Evolutionary conservation across 371 early-diverging fungal genomes (phyloP).

Genomic region (Mortierella sp.): DNA sequence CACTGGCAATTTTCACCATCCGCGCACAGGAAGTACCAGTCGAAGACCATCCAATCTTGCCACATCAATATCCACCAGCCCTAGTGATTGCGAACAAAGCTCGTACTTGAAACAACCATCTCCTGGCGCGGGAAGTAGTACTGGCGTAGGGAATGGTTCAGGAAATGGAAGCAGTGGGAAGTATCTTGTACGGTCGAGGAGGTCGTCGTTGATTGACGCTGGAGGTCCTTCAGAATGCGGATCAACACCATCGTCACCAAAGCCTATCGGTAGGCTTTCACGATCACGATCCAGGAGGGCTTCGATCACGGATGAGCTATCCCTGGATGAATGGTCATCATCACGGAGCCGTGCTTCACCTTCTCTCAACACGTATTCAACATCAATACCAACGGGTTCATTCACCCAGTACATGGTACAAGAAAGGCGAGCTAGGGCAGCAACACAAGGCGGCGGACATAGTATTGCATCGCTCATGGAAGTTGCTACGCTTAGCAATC

Average conservation of each 20-base stretch:
- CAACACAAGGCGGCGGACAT: constrained; percentile 41
- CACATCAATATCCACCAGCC: constrained; percentile 44
- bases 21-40: constrained; percentile 18
- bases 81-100: constrained; percentile 50
- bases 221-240: constrained; percentile 41
- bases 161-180: constrained; percentile 45
- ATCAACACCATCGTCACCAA: constrained; percentile 49
- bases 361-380: constrained; percentile 53
- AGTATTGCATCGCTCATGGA: constrained; percentile 53
- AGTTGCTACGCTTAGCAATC: constrained; percentile 38
- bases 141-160: constrained; percentile 1
- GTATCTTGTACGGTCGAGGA: constrained; percentile 44
- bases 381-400: constrained; percentile 52
- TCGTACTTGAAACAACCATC: constrained; percentile 23
- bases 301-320: constrained; percentile 48
- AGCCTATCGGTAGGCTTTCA: constrained; percentile 35
- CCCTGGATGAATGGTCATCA: constrained; percentile 47
- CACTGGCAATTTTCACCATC: constrained; percentile 21
- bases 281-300: constrained; percentile 27
- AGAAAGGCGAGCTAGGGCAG: constrained; percentile 36
- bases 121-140: constrained; percentile 18
- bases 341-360: constrained; percentile 38
- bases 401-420: constrained; percentile 48
- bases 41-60: constrained; percentile 45
- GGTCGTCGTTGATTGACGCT: constrained; percentile 53